Evolutionary conservation across 1,284 basidiomycete genomes (phyloP), one percentile per base, ranked within the genome.

Genomic region (Trichosporon sp.): DNA sequence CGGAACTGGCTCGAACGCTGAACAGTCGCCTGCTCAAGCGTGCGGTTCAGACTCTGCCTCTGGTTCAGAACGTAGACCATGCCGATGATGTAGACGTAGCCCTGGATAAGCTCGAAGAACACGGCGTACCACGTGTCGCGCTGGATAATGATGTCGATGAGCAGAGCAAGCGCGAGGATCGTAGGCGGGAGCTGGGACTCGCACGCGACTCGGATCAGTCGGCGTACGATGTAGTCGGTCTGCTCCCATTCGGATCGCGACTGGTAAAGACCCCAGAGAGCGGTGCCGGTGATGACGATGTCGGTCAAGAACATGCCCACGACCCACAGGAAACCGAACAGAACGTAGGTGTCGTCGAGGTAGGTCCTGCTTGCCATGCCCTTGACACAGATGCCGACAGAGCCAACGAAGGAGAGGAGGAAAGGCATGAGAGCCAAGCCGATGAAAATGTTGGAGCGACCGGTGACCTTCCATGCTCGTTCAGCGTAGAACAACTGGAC

Each of bases 151-250:
- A 74, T 73, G 70, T 78, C 73, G 67, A 77, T 68, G 21, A 77
- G 46, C 51, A 75, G 72, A 0, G 68, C 77, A 4, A 76, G 67
- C 37, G 66, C 75, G 56, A 75, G 48, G n/a, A 73, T 21, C 8
- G 76, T 76, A 2, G 77, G 77, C 1, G 71, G 73, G 10, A 77
- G 73, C 70, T 78, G 77, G 35, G 77, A 77, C 66, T 78, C 77
- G 73, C 76, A 70, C 1, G 76, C 70, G 7, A 78, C 64, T 16
- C 75, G 72, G 48, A 72, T 70, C 4, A 74, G 68, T 21, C 69
- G 65, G 56, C 72, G 74, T 56, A 78, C 74, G 3, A 78, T 59
- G 1, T 66, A 66, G 37, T 77, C 77, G 10, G 78, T 79, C 59
- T 75, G 68, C n/a, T 73, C 73, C 77, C 77, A 78, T 6, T 75